Percentiles rank a stretch among this genome's conserved stretches.
phyloP scores from a whole-genome alignment of 768 basidiomycete genomes.

The Crucibulum laeve region DNA sequence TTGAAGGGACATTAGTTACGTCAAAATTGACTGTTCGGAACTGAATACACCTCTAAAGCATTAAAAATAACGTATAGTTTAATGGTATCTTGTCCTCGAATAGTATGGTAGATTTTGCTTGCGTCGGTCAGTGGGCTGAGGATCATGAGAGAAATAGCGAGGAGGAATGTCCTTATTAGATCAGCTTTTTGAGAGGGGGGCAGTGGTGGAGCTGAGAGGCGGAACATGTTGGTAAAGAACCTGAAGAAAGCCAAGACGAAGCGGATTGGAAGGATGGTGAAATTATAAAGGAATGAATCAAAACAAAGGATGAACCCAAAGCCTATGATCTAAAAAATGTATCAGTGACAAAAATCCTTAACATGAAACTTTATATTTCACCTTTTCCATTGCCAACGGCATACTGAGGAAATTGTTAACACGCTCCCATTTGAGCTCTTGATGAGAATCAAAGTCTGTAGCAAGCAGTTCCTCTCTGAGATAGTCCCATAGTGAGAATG shows the following conservation, averaged over 20 bases:
- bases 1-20: slow-evolving; percentile 4
- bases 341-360: neutral
- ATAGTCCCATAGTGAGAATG: slow-evolving; percentile 92
- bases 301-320: slow-evolving; percentile 94
- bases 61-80: slow-evolving; percentile 99
- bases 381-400: slow-evolving; percentile 92
- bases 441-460: slow-evolving; percentile 92
- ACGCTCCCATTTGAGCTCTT: slow-evolving; percentile 92
- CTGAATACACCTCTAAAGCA: slow-evolving; percentile 74
- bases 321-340: slow-evolving; percentile 63
- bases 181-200: slow-evolving; percentile 92
- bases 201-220: slow-evolving; percentile 49
- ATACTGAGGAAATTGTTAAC: slow-evolving; percentile 95
- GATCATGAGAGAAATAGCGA: slow-evolving; percentile 69
- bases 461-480: slow-evolving; percentile 83
- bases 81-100: slow-evolving; percentile 97
- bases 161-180: slow-evolving; percentile 74
- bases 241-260: slow-evolving; percentile 61
- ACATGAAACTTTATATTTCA: slow-evolving; percentile 25
- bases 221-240: slow-evolving; percentile 45
- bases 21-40: neutral
- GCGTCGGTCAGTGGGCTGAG: slow-evolving; percentile 86
- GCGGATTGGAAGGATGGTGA: slow-evolving; percentile 95
- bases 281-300: slow-evolving; percentile 96
- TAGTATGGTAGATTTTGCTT: slow-evolving; percentile 96